Base-by-base conservation (phyloP, 495 filamentous ascomycete species). In the Stereocaulon alpinum region DNA sequence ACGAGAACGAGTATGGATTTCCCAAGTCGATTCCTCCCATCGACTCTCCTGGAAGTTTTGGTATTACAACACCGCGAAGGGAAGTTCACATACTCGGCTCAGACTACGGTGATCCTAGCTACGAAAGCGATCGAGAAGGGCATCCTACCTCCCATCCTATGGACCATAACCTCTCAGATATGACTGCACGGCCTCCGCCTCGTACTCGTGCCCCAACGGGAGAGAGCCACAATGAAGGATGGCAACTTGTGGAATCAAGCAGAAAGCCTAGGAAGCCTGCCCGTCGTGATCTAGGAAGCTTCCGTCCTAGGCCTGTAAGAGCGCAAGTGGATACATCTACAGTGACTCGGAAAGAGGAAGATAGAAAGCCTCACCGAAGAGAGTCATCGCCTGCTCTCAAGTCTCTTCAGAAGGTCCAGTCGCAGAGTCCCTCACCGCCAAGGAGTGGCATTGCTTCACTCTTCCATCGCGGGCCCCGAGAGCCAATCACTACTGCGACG, bases 81-180 rank as follows among this genome's bases (percentile, higher is more conserved):
- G 44, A 20, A n/a, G 59, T 58, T 70, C 75, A 29, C 68, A 75
- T 56, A 67, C 68, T 44, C 29, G 56, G 45, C 59, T 60, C 64
- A 1, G 60, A 66, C 18, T 71, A 71, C 9, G 65, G 70, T 4
- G 72, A 78, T 32, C 58, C 64, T 24, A 74, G 74, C 3, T 75
- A 79, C 55, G 72, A 77, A n/a, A 73, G 68, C 11, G 75, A 80
- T 29, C 58, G 44, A 42, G 77, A 79, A 60, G 65, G 55, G 32
- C 70, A 72, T 14, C 65, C 44, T 14, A 61, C 55, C 10, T 66
- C 68, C 0, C 68, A 69, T n/a, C 52, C 63, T 12, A 63, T 65
- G 64, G 59, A 59, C 14, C 63, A 48, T 6, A 59, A 49, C 68
- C 68, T 32, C 32, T 66, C 64, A n/a, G 63, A 55, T 4, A 6